A percentile compares a stretch with the other conserved stretches of the same genome.
These are phyloP conservation scores for Ascosphaera apis DNA, from an alignment of 2,329 filamentous ascomycete genomes.

Conservation along the genomic window DNA sequence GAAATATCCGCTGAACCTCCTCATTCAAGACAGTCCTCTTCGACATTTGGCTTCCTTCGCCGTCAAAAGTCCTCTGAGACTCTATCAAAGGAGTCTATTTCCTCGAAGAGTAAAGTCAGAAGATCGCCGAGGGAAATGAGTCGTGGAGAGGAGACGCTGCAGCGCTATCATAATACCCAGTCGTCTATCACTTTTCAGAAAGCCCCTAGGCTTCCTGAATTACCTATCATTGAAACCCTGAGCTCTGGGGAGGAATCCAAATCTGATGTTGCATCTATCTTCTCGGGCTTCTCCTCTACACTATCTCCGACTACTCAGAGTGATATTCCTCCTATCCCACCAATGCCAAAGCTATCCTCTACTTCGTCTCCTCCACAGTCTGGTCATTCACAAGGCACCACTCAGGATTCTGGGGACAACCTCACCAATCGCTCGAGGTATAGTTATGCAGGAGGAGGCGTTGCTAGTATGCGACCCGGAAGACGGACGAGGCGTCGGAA, in stretches of 20 bases:
- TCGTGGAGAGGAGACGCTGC: neutral
- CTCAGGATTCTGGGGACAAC: neutral
- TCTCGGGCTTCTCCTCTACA: neutral
- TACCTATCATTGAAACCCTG: neutral
- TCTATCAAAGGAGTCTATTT: neutral
- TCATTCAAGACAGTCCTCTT: neutral
- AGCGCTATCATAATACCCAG: neutral
- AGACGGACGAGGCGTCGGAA: slow-evolving; percentile 54
- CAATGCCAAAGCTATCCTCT: neutral
- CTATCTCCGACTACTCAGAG: neutral
- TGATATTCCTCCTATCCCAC: too few species aligned
- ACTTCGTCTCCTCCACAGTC: neutral
- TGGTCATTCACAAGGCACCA: neutral
- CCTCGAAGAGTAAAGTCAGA: neutral
- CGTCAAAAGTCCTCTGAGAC: neutral
- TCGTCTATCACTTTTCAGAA: neutral
- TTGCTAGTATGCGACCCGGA: slow-evolving; percentile 31
- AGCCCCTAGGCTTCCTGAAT: neutral
- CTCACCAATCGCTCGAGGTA: slow-evolving; percentile 50
- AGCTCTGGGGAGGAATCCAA: neutral
- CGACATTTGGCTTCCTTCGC: neutral
- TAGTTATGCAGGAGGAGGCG: slow-evolving; percentile 81
- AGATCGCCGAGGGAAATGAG: neutral
- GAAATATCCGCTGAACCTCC: neutral
- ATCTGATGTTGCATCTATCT: neutral